These are phyloP conservation scores for Tardiomyces digboiensis DNA, from an alignment of 1,139 yeast species.

Conservation along the genomic window DNA sequence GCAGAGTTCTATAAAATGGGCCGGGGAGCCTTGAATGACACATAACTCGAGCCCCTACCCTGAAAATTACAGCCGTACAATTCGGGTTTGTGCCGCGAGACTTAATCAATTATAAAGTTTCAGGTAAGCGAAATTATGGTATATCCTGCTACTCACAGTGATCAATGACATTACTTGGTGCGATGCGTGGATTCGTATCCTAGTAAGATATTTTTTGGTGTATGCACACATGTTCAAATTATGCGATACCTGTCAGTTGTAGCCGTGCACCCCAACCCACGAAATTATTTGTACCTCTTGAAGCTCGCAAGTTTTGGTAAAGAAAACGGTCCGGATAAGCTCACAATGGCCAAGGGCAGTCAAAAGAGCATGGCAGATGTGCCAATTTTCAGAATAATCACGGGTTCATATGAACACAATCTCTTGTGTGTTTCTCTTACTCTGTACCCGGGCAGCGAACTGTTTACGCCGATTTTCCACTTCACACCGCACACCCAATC, in stretches of 20 bases:
- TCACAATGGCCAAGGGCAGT: not conserved
- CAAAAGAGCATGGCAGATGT: not conserved
- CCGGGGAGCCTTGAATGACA: not conserved
- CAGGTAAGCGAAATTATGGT: too few relatives aligned
- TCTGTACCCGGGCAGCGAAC: constrained; percentile 29
- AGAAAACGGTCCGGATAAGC: not conserved
- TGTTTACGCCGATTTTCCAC: constrained; percentile 90
- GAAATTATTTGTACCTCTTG: not conserved
- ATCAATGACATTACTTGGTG: too few relatives aligned
- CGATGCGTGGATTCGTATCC: too few relatives aligned
- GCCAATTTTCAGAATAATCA: constrained; percentile 58
- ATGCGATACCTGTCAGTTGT: too few relatives aligned
- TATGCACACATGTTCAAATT: too few relatives aligned
- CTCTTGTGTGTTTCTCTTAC: constrained; percentile 73
- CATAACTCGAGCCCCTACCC: not conserved
- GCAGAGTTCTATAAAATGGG: too few relatives aligned
- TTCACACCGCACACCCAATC: constrained; percentile 91
- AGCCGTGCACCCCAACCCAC: not conserved
- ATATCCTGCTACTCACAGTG: too few relatives aligned
- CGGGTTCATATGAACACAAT: constrained; percentile 95
- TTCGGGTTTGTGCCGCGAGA: not conserved
- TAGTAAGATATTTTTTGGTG: too few relatives aligned
- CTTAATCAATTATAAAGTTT: too few relatives aligned
- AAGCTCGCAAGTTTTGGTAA: not conserved
- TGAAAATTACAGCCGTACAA: not conserved